phyloP scores from a whole-genome alignment of 2,329 filamentous ascomycete genomes.

The Kalmusia sp. region DNA sequence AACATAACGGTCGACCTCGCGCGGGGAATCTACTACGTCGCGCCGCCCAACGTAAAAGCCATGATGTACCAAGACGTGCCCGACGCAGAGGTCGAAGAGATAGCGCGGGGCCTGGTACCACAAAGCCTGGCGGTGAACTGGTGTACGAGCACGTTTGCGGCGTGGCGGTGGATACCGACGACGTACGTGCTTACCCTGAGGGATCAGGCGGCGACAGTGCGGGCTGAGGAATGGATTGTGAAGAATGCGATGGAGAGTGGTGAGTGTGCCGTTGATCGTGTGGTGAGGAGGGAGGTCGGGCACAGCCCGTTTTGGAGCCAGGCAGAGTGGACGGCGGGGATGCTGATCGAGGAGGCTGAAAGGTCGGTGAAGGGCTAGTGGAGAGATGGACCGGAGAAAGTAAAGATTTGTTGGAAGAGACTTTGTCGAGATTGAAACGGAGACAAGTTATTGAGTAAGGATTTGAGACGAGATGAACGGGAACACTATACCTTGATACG shows the following conservation, averaged over 20 bases:
- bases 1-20: constrained; percentile 12
- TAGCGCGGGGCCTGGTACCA: constrained; percentile 3
- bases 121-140: constrained; percentile 14
- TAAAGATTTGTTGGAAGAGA: background rate
- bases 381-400: background rate
- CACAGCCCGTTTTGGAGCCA: constrained; percentile 15
- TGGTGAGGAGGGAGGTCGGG: constrained; percentile 14
- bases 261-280: constrained; percentile 12
- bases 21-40: background rate
- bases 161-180: constrained; percentile 17
- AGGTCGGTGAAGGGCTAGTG: background rate
- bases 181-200: constrained; percentile 6
- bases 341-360: constrained; percentile 12
- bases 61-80: constrained; percentile 16
- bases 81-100: constrained; percentile 3
- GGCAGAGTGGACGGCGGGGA: constrained; percentile 17
- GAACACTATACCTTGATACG: background rate
- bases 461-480: background rate
- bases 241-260: constrained; percentile 11
- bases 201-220: constrained; percentile 15
- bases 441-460: no score
- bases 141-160: constrained; percentile 15
- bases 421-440: no score
- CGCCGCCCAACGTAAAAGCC: constrained; percentile 4
- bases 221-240: constrained; percentile 12